Conservation (phyloP, 345 rosid species). For the Conringia planisiliqua region DNA sequence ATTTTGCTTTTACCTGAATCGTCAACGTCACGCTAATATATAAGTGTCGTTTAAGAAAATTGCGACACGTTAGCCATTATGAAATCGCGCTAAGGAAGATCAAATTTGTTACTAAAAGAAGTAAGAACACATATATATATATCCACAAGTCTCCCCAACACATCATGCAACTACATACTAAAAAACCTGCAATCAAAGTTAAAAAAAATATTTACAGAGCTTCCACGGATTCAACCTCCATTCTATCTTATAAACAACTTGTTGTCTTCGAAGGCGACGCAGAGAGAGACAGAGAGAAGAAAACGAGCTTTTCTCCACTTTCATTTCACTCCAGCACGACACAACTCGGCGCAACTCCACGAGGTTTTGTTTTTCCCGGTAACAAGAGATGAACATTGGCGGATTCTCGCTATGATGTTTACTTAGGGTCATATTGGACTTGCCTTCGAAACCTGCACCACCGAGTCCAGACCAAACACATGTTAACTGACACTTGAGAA, state of each 20-base stretch:
- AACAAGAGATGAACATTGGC: background rate
- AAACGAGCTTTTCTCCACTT: background rate
- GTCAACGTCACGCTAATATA: background rate
- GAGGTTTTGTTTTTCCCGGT: background rate
- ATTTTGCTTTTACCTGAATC: background rate
- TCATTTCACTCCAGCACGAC: slow-evolving; percentile 7
- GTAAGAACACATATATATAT: background rate
- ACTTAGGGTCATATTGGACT: slow-evolving; percentile 29
- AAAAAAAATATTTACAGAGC: slow-evolving; percentile 27
- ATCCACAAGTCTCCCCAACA: slow-evolving; percentile 6
- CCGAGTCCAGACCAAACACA: background rate
- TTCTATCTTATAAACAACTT: slow-evolving; percentile 27
- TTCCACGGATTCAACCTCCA: slow-evolving; percentile 9
- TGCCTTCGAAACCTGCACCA: slow-evolving; percentile 34
- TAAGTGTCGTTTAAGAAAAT: too few species aligned
- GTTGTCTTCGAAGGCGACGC: slow-evolving; percentile 13
- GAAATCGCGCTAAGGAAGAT: background rate
- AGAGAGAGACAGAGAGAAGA: slow-evolving; percentile 2
- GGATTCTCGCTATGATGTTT: background rate
- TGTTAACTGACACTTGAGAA: background rate
- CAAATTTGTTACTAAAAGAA: background rate
- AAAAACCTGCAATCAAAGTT: slow-evolving; percentile 3
- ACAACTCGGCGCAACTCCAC: slow-evolving; percentile 6
- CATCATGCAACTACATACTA: background rate
- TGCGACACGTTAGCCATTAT: too few species aligned